Percentiles rank a stretch among this genome's conserved stretches.
These are phyloP conservation scores for Pseudopyricularia javanii DNA, from an alignment of 2,329 filamentous ascomycete genomes.

Conservation along the genomic window DNA sequence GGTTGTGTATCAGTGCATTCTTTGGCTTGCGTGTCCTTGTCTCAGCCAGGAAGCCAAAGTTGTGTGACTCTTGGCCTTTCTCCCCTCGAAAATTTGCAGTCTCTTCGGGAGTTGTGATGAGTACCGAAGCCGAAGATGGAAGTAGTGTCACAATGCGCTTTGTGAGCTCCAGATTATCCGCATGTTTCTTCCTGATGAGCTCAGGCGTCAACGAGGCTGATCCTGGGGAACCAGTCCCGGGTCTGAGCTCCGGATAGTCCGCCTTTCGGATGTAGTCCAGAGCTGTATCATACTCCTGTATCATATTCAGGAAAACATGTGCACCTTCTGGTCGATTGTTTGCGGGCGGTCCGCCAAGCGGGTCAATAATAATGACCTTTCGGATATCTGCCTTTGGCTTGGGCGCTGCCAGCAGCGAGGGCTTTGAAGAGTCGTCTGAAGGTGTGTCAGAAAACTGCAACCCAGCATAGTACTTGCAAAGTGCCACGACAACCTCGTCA, in stretches of 20 bases:
- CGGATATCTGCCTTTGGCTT: slow-evolving; percentile 52
- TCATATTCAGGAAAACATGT: slow-evolving; percentile 84
- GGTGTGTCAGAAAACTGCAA: slow-evolving; percentile 31
- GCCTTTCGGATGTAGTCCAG: slow-evolving; percentile 39
- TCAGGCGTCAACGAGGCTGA: slow-evolving; percentile 3
- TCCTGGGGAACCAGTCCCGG: neutral
- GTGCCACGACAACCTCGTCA: slow-evolving; percentile 58
- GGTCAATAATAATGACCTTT: slow-evolving; percentile 78
- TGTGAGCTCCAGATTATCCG: slow-evolving; percentile 63
- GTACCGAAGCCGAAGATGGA: slow-evolving; percentile 71
- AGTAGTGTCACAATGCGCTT: slow-evolving; percentile 61
- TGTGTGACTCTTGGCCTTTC: slow-evolving; percentile 16
- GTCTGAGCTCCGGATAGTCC: neutral
- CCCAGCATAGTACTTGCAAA: slow-evolving; percentile 66
- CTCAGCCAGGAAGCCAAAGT: slow-evolving; percentile 32
- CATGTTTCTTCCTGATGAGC: slow-evolving; percentile 28
- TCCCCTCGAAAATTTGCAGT: slow-evolving; percentile 45
- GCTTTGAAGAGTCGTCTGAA: slow-evolving; percentile 8
- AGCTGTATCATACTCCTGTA: slow-evolving; percentile 72
- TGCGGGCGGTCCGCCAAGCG: slow-evolving; percentile 72
- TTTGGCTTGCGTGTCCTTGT: slow-evolving; percentile 42
- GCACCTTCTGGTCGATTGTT: slow-evolving; percentile 46
- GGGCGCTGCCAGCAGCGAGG: slow-evolving; percentile 17
- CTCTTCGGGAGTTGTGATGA: slow-evolving; percentile 78
- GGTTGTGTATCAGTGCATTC: slow-evolving; percentile 89